These are phyloP conservation scores for Cylindrotheca closterium DNA, from an alignment of 108 stramenopile genomes.

Conservation along the genomic window DNA sequence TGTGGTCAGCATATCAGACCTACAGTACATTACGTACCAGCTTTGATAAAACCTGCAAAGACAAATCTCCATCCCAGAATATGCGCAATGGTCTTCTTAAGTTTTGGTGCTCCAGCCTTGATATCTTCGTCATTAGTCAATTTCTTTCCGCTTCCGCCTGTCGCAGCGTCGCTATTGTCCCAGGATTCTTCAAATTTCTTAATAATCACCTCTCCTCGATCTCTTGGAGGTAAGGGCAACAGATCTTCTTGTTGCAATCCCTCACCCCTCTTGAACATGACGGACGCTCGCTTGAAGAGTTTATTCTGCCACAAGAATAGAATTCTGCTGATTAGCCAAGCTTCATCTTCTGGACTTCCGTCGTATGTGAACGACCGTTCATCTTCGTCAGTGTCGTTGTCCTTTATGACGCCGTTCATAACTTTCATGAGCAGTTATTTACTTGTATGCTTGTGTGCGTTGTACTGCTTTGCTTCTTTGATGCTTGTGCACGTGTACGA, in stretches of 20 bases:
- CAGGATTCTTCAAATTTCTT: constrained; percentile 54
- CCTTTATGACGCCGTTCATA: background rate
- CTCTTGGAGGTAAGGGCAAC: constrained; percentile 50
- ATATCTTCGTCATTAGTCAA: constrained; percentile 10
- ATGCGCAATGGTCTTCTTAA: constrained; percentile 27
- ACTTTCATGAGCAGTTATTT: too few relatives aligned
- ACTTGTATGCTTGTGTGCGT: too few relatives aligned
- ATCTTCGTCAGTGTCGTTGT: background rate
- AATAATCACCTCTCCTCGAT: constrained; percentile 40
- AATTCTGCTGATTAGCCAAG: constrained; percentile 45
- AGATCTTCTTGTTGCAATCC: constrained; percentile 62
- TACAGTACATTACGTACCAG: background rate
- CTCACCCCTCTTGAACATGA: constrained; percentile 28
- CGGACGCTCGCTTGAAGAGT: constrained; percentile 60
- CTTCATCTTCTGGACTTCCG: constrained; percentile 45
- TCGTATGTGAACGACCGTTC: constrained; percentile 4
- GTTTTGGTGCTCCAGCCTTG: background rate
- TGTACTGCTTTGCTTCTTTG: too few relatives aligned
- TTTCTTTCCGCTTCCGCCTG: background rate
- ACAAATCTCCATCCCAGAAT: constrained; percentile 54
- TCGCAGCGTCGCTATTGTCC: constrained; percentile 8
- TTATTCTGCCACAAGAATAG: constrained; percentile 62
- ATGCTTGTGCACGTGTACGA: too few relatives aligned
- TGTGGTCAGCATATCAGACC: constrained; percentile 2
- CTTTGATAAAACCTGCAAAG: constrained; percentile 49